A percentile compares a stretch with the other conserved stretches of the same genome.
These are phyloP conservation scores for Zymoseptoria crescenta DNA, from an alignment of 2,329 filamentous ascomycete species.

Conservation along the genomic window DNA sequence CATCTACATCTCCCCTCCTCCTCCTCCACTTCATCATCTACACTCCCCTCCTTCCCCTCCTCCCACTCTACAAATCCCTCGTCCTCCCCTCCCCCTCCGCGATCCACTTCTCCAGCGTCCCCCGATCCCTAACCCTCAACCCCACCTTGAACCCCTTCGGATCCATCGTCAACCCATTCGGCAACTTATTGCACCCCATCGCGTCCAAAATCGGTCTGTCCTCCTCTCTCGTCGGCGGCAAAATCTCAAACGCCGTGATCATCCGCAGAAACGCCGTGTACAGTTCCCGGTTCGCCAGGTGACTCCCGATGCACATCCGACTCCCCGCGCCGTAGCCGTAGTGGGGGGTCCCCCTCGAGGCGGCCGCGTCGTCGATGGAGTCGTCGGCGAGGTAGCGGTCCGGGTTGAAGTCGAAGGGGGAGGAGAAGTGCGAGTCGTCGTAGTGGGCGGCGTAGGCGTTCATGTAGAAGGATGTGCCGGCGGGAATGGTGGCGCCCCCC, in stretches of 20 bases:
- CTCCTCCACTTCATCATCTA: too few species aligned
- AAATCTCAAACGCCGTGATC: constrained; percentile 41
- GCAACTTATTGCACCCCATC: constrained; percentile 39
- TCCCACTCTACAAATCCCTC: constrained; percentile 10
- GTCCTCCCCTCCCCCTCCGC: constrained; percentile 41
- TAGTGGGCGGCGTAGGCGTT: constrained; percentile 69
- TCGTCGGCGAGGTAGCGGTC: constrained; percentile 59
- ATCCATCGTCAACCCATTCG: constrained; percentile 43
- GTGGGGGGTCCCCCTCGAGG: constrained; percentile 38
- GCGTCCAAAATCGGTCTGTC: constrained; percentile 40
- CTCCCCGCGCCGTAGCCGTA: constrained; percentile 41
- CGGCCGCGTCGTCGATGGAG: constrained; percentile 33
- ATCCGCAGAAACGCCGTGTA: constrained; percentile 43
- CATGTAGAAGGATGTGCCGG: constrained; percentile 75
- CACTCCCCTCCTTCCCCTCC: background rate
- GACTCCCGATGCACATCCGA: constrained; percentile 35
- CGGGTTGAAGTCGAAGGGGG: constrained; percentile 56
- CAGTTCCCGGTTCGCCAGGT: constrained; percentile 34
- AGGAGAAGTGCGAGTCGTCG: constrained; percentile 59
- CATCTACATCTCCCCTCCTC: background rate
- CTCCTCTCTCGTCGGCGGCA: constrained; percentile 32
- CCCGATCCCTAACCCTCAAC: constrained; percentile 37
- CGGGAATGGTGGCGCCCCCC: constrained; percentile 59
- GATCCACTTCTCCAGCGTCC: constrained; percentile 40
- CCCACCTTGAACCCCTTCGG: constrained; percentile 46